These are phyloP conservation scores for Massariosphaeria phaeospora DNA, from an alignment of 495 filamentous ascomycete species.

Conservation along the genomic window DNA sequence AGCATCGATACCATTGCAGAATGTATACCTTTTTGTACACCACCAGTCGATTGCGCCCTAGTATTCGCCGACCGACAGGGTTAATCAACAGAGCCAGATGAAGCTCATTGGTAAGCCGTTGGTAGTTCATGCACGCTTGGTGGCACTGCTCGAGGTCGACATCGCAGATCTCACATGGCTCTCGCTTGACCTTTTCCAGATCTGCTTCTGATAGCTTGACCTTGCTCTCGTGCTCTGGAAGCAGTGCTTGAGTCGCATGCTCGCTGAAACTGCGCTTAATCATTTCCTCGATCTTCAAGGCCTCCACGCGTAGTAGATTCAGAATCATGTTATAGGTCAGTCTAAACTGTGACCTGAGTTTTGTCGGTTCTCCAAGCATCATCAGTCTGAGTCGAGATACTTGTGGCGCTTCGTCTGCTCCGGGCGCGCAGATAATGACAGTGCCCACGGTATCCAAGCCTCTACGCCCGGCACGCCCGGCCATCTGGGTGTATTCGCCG, in stretches of 20 bases:
- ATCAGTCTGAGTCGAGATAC: slow-evolving; percentile 74
- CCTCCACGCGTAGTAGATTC: slow-evolving; percentile 91
- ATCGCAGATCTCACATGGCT: slow-evolving; percentile 78
- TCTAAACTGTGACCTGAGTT: slow-evolving; percentile 91
- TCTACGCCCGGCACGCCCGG: slow-evolving; percentile 86
- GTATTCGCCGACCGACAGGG: slow-evolving; percentile 74
- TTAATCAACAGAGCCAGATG: slow-evolving; percentile 65
- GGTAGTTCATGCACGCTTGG: slow-evolving; percentile 70
- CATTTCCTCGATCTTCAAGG: slow-evolving; percentile 98
- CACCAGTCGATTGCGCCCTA: slow-evolving; percentile 65
- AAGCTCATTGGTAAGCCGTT: slow-evolving; percentile 65
- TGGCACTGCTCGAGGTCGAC: slow-evolving; percentile 72
- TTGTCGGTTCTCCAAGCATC: slow-evolving; percentile 94
- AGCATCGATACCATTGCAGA: background rate
- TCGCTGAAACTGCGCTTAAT: slow-evolving; percentile 99
- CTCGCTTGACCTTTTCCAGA: slow-evolving; percentile 80
- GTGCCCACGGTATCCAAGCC: slow-evolving; percentile 88
- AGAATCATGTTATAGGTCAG: slow-evolving; percentile 99
- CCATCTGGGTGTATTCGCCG: slow-evolving; percentile 98
- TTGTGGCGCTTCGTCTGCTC: slow-evolving; percentile 83
- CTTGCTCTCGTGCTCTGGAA: slow-evolving; percentile 91
- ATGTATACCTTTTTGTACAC: slow-evolving; percentile 64
- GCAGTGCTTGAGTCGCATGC: slow-evolving; percentile 91
- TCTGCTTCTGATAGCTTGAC: slow-evolving; percentile 90
- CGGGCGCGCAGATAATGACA: slow-evolving; percentile 84